Evolutionary conservation across 805 yeast genomes (phyloP).

Genomic region (Millerozyma acaciae): DNA sequence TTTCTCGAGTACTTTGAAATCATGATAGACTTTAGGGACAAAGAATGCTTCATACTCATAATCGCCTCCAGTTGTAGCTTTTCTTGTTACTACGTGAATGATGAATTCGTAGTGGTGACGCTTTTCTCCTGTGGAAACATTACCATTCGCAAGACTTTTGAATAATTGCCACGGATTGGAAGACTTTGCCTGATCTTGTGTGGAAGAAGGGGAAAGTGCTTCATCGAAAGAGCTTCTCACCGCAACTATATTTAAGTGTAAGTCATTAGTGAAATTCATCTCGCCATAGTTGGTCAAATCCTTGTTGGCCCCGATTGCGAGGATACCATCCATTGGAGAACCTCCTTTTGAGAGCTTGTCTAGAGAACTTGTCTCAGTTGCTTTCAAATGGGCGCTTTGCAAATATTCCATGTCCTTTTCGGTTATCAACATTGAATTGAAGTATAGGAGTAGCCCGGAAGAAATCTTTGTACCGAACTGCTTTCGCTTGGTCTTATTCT

Average conservation of each 20-base stretch:
- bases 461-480: conserved; percentile 59
- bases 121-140: conserved; percentile 2
- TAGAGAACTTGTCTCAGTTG: conserved; percentile 34
- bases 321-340: background rate
- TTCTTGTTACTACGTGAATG: conserved; percentile 36
- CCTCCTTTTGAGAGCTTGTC: conserved; percentile 22
- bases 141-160: conserved; percentile 8
- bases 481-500: conserved; percentile 58
- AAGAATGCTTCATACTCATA: conserved; percentile 31
- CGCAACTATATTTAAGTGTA: conserved; percentile 64
- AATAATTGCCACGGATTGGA: conserved; percentile 14
- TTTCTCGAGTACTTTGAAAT: conserved; percentile 58
- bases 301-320: background rate
- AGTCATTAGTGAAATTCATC: conserved; percentile 48
- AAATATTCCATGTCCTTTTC: conserved; percentile 51
- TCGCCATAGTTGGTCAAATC: conserved; percentile 16
- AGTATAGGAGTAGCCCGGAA: conserved; percentile 60
- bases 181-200: background rate
- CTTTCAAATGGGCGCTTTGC: conserved; percentile 26
- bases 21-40: conserved; percentile 61
- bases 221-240: conserved; percentile 38
- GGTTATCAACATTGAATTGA: conserved; percentile 71
- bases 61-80: conserved; percentile 13
- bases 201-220: conserved; percentile 1
- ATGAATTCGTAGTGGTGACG: conserved; percentile 44